These are phyloP conservation scores for Cyberlindnera euphorbiae DNA, from an alignment of 805 yeast species.

Conservation along the genomic window DNA sequence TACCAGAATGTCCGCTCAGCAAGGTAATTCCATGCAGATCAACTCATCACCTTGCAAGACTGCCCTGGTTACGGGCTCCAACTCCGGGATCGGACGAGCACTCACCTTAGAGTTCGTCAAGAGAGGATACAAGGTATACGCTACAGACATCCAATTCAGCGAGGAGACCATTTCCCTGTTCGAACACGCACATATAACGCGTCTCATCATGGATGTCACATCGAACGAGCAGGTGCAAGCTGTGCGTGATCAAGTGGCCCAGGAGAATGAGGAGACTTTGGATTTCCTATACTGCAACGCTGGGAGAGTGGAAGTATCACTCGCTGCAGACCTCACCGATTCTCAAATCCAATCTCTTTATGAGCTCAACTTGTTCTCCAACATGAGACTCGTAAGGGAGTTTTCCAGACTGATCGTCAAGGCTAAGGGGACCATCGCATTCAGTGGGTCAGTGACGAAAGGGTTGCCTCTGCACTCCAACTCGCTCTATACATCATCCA, in stretches of 20 bases:
- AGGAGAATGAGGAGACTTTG: slow-evolving; percentile 28
- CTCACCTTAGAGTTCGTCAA: slow-evolving; percentile 41
- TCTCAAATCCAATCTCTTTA: slow-evolving; percentile 20
- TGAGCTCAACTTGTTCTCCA: slow-evolving; percentile 37
- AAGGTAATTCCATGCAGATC: too few species aligned
- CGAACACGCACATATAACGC: slow-evolving; percentile 1
- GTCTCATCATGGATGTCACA: slow-evolving; percentile 32
- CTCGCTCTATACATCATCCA: slow-evolving; percentile 34
- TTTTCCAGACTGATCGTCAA: slow-evolving; percentile 31
- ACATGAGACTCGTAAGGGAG: slow-evolving; percentile 35
- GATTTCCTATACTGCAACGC: slow-evolving; percentile 41
- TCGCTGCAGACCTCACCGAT: slow-evolving; percentile 32
- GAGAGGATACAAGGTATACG: slow-evolving; percentile 36
- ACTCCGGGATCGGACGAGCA: slow-evolving; percentile 54
- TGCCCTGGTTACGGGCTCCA: slow-evolving; percentile 58
- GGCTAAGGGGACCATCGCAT: slow-evolving; percentile 35
- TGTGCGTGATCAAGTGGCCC: slow-evolving; percentile 22
- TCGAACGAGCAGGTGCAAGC: slow-evolving; percentile 25
- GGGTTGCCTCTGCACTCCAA: slow-evolving; percentile 35
- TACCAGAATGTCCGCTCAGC: too few species aligned
- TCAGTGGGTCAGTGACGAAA: slow-evolving; percentile 37
- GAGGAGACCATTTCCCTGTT: slow-evolving; percentile 26
- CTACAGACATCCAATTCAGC: slow-evolving; percentile 30
- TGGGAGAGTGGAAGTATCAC: slow-evolving; percentile 27
- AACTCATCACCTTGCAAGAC: slow-evolving; percentile 1